Evolutionary conservation across 176 grass and related monocot species (phyloP).

Genomic region (Bothriochloa decipiens): DNA sequence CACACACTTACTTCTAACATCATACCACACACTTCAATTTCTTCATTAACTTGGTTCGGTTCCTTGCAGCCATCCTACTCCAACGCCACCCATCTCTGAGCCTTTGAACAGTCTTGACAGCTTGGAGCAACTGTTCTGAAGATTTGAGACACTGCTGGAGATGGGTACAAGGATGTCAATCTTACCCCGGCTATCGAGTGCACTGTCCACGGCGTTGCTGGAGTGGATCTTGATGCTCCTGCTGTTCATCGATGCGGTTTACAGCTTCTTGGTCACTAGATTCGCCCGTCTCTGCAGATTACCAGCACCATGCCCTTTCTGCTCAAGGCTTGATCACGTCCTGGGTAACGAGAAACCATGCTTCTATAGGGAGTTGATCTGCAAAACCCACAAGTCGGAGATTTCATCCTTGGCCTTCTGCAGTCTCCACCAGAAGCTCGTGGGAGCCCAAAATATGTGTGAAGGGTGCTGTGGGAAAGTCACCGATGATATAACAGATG

Average conservation of each 20-base stretch:
- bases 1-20: background rate
- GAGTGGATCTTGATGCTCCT: conserved; percentile 91
- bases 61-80: conserved; percentile 20
- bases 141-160: background rate
- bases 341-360: conserved; percentile 72
- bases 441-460: conserved; percentile 55
- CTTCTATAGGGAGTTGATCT: conserved; percentile 86
- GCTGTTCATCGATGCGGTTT: conserved; percentile 70
- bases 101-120: conserved; percentile 34
- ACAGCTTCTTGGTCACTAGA: conserved; percentile 66
- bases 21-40: background rate
- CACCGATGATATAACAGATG: background rate
- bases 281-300: conserved; percentile 77
- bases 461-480: conserved; percentile 52
- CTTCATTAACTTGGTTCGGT: conserved; percentile 25
- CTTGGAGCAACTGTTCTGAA: background rate
- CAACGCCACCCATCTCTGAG: conserved; percentile 21
- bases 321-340: conserved; percentile 78
- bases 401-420: conserved; percentile 86
- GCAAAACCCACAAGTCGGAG: conserved; percentile 75
- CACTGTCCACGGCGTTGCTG: conserved; percentile 59
- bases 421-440: conserved; percentile 72
- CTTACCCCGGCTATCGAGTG: conserved; percentile 38
- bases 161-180: conserved; percentile 52
- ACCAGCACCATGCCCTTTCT: conserved; percentile 72